Base-by-base conservation (phyloP, 2,329 filamentous ascomycete genomes). In the Fusarium tricinctum region DNA sequence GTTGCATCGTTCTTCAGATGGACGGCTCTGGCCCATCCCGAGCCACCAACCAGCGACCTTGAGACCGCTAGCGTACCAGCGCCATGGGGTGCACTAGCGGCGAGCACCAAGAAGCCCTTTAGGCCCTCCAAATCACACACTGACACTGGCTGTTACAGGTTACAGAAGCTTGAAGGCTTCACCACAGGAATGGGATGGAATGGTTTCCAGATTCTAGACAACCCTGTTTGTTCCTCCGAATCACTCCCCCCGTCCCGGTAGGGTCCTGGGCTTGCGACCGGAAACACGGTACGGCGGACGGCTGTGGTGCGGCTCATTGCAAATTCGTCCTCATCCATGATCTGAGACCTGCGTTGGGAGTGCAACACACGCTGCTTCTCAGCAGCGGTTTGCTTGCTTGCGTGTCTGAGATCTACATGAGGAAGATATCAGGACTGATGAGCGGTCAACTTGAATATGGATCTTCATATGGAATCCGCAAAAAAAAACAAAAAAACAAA, bases 31-130 rank as follows among this genome's bases (percentile, higher is more conserved):
- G 46, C 67, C 61, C 49, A 69, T 63, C 52, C 51, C 45, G 52
- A 53, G 42, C 45, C 40, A 58, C 55, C 66, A 69, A 69, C 62
- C 56, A 67, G 55, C 39, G 42, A 46, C 62, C 57, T 52, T 63
- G 66, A 69, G 61, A 70, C 68, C 55, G 43, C 66, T 70, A 71
- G 64, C 65, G 68, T 73, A 60, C 65, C 70, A 69, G 57, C 65
- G 65, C 70, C 70, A 71, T 56, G 70, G 68, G 56, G 70, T 70
- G 54, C 52, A 44, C 62, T 68, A 60, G 59, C 52, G 40, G 28
- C 56, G 63, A 70, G 51, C 54, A 56, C 56, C 52, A 46, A 59
- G 28, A 30, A 30, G 28, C 28, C 28, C 28, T 30, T 28, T 42
- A 51, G 63, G 61, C 38, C 50, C 47, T 66, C 40, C 45, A 45